Evolutionary conservation across 768 basidiomycete species (phyloP), one percentile per base, ranked within the genome.

Genomic region (Naganishia onofrii): DNA sequence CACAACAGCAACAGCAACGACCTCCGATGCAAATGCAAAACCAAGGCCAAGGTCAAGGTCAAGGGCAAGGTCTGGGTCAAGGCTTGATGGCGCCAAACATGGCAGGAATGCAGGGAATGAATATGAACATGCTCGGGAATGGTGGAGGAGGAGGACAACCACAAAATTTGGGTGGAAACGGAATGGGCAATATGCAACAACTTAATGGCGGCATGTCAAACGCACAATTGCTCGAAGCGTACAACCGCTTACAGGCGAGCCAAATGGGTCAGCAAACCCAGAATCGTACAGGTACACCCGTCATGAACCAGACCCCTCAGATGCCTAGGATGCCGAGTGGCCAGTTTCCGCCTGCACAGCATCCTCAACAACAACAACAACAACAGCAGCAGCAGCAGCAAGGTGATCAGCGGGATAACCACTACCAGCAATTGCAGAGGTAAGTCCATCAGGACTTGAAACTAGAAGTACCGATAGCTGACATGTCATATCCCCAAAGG

Each of bases 31-130:
- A 31, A n/a, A 63, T 63, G 60, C 60, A 63, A 44, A 42, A 42
- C 12, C 60, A 46, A 44, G 60, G 60, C 7, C 60, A 46, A 44
- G 60, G 60, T n/a, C n/a, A n/a, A n/a, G n/a, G n/a, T n/a, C n/a
- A n/a, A n/a, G n/a, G n/a, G n/a, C n/a, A n/a, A n/a, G n/a, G n/a
- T n/a, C n/a, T n/a, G n/a, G n/a, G 60, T 17, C 60, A 46, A 44
- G 60, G 60, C 2, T 42, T 42, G 10, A 38, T 42, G 60, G 21
- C 23, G 15, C 60, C 38, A 29, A 63, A 63, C 26, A 52, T 54
- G 65, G 65, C 46, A 28, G 46, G 52, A 32, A 53, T 66, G 65
- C 65, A 54, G 21, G 46, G 65, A 19, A 66, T 66, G 65, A 66
- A 53, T 32, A 54, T 66, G 65, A 23, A 31, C 8, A 66, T 66